phyloP scores from a whole-genome alignment of 2,329 filamentous ascomycete species.

The Fusarium tupiense region DNA sequence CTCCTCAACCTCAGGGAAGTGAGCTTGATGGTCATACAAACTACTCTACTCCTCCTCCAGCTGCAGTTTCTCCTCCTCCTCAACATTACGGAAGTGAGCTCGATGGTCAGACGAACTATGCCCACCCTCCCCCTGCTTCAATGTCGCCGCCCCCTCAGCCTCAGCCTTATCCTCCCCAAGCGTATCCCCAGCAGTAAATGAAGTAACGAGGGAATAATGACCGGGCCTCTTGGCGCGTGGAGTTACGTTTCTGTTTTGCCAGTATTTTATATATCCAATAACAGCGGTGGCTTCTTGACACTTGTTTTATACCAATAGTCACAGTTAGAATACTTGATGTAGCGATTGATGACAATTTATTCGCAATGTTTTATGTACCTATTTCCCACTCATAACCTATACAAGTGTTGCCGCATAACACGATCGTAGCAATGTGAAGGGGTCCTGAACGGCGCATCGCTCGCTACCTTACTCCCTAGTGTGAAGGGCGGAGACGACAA shows the following conservation, averaged over 20 bases:
- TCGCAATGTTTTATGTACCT: background rate
- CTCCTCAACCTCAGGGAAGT: conserved; percentile 23
- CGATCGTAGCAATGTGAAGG: background rate
- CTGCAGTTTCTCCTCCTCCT: conserved; percentile 1
- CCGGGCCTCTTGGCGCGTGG: background rate
- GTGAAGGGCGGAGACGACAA: background rate
- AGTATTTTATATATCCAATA: conserved; percentile 9
- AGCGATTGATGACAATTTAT: background rate
- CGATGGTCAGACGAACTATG: conserved; percentile 22
- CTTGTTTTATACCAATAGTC: background rate
- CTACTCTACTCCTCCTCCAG: conserved; percentile 24
- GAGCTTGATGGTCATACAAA: conserved; percentile 27
- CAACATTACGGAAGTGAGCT: conserved; percentile 35
- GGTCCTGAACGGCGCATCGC: background rate
- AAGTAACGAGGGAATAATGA: background rate
- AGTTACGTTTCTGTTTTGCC: conserved; percentile 2
- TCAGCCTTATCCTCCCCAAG: conserved; percentile 20
- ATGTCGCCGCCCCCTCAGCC: conserved; percentile 18
- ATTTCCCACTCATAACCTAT: background rate
- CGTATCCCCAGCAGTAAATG: conserved; percentile 7
- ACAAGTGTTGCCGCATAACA: no score
- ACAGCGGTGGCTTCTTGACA: background rate
- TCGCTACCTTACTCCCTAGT: background rate
- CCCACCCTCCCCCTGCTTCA: conserved; percentile 24
- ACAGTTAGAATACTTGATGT: background rate